These are phyloP conservation scores for Ophiostoma triangulosporum DNA, from an alignment of 2,329 filamentous ascomycete genomes.

Conservation along the genomic window DNA sequence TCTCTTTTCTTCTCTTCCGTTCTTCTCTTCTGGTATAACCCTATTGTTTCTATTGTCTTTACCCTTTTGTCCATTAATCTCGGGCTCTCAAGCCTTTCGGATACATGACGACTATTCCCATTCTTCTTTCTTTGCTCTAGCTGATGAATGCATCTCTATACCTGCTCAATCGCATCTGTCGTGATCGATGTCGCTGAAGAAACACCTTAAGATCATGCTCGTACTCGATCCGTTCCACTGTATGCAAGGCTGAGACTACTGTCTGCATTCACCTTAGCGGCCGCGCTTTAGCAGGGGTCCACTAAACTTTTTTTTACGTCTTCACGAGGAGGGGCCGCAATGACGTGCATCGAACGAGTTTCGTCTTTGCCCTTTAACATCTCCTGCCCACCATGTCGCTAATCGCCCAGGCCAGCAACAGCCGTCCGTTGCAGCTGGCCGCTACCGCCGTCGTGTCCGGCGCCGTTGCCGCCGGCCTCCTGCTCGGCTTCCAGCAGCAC, in stretches of 20 bases:
- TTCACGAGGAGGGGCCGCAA: not conserved
- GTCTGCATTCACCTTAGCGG: conserved; percentile 4
- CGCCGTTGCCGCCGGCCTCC: conserved; percentile 42
- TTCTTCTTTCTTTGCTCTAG: not conserved
- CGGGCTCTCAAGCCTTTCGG: not conserved
- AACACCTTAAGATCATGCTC: too few relatives aligned
- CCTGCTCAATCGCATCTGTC: not conserved
- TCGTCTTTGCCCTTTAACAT: not conserved
- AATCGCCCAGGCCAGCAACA: conserved; percentile 29
- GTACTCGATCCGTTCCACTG: too few relatives aligned
- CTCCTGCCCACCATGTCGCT: conserved; percentile 20
- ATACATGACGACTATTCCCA: not conserved
- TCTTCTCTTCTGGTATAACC: not conserved
- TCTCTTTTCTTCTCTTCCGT: not conserved
- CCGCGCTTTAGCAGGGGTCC: conserved; percentile 1
- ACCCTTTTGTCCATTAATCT: not conserved
- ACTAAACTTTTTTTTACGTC: conserved; percentile 1
- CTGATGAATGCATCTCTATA: conserved; percentile 1
- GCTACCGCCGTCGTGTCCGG: conserved; percentile 57
- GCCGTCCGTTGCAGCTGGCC: conserved; percentile 46
- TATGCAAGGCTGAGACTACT: conserved; percentile 1
- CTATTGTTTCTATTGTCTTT: conserved; percentile 1
- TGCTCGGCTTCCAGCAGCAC: conserved; percentile 50
- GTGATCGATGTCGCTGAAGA: too few relatives aligned
- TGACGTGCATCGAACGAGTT: not conserved